phyloP scores from a whole-genome alignment of 2,329 filamentous ascomycete species.

The Aspergillus nomiae region DNA sequence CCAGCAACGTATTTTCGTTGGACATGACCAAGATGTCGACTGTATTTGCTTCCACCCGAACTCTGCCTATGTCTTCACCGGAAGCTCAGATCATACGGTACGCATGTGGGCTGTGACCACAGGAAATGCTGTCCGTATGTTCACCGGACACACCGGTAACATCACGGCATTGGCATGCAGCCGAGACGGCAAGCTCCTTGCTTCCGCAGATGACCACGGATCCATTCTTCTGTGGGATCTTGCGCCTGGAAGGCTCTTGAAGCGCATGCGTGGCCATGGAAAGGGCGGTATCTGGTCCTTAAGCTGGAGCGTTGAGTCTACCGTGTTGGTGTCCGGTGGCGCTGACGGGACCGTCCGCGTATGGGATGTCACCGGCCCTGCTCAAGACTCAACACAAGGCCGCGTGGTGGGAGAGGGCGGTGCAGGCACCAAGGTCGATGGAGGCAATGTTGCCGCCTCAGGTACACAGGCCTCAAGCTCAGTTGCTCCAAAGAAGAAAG shows the following conservation, averaged over 20 bases:
- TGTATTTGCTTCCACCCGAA: constrained; percentile 94
- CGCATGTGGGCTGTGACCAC: constrained; percentile 96
- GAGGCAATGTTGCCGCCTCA: constrained; percentile 50
- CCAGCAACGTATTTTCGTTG: constrained; percentile 82
- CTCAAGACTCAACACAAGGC: constrained; percentile 60
- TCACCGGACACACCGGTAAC: constrained; percentile 86
- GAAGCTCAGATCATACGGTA: constrained; percentile 88
- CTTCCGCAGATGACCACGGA: constrained; percentile 83
- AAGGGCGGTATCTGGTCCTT: constrained; percentile 93
- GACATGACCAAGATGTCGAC: constrained; percentile 92
- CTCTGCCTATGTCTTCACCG: constrained; percentile 89
- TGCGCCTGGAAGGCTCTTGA: constrained; percentile 79
- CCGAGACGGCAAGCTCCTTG: constrained; percentile 85
- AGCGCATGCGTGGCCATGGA: constrained; percentile 90
- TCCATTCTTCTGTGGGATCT: constrained; percentile 96
- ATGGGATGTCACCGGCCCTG: constrained; percentile 82
- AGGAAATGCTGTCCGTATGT: constrained; percentile 84
- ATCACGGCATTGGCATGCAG: constrained; percentile 83
- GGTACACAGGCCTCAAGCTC: constrained; percentile 47
- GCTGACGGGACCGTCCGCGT: constrained; percentile 90
- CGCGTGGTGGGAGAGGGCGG: constrained; percentile 54
- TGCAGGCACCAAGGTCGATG: constrained; percentile 54
- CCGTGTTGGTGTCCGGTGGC: constrained; percentile 83
- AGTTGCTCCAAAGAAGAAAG: constrained; percentile 66
- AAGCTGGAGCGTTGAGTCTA: constrained; percentile 91